These are phyloP conservation scores for Alisma plantagoaquatica DNA, from an alignment of 106 monocot genomes.

Conservation along the genomic window DNA sequence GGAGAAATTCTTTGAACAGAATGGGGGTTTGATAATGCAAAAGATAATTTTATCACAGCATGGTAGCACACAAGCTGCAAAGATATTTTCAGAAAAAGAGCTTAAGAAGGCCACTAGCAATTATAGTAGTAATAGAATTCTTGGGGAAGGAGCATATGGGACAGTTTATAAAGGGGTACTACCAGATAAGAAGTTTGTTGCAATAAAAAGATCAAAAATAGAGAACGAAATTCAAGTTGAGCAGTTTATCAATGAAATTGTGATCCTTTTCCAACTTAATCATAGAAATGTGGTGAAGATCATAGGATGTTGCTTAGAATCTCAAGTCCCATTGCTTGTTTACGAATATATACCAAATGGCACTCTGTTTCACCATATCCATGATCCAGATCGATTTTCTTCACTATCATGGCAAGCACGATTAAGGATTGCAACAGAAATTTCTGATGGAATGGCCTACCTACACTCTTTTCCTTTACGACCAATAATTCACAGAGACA, in stretches of 20 bases:
- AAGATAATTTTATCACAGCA: not conserved
- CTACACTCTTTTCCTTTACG: slow-evolving; percentile 17
- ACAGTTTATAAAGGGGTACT: not conserved
- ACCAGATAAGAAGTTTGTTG: not conserved
- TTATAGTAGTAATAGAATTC: not conserved
- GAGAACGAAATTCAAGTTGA: not conserved
- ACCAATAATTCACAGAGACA: not conserved
- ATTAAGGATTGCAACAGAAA: slow-evolving; percentile 26
- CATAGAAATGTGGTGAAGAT: not conserved
- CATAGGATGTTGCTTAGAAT: slow-evolving; percentile 1
- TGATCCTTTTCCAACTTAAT: not conserved
- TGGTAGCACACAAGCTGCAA: not conserved
- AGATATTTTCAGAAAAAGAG: not conserved
- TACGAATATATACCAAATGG: not conserved
- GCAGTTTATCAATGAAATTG: not conserved
- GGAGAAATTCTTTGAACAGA: not conserved
- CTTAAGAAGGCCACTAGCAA: slow-evolving; percentile 1
- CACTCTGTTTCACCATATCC: not conserved
- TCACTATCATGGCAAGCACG: slow-evolving; percentile 7
- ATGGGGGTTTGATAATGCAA: no score
- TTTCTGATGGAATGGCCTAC: slow-evolving; percentile 30
- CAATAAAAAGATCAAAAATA: not conserved
- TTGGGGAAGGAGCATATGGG: not conserved
- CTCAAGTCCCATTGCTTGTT: not conserved
- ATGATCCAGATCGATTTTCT: not conserved